Conservation (phyloP, 148 eudicot genomes). For the Rhododendron simsii region DNA sequence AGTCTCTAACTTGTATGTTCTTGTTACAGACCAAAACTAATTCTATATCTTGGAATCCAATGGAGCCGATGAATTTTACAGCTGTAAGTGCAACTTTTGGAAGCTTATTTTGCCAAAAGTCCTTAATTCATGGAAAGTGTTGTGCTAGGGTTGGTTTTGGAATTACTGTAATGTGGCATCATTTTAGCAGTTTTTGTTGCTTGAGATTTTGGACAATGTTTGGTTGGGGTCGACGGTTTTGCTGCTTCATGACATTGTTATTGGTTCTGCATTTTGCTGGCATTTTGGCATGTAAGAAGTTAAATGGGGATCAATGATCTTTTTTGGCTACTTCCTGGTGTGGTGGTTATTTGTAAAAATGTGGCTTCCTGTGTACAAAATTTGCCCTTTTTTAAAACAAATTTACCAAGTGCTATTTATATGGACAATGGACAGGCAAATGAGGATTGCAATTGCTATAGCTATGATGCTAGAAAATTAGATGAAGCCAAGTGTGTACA, state of each 20-base stretch:
- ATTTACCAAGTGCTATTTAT: constrained; percentile 4
- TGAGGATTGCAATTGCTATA: constrained; percentile 92
- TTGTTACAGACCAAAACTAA: constrained; percentile 77
- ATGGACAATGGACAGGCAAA: constrained; percentile 71
- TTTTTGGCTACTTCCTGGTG: not conserved
- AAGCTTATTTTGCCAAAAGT: not conserved
- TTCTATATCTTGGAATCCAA: constrained; percentile 90
- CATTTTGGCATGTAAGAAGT: not conserved
- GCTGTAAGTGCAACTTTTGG: constrained; percentile 50
- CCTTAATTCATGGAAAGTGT: not conserved
- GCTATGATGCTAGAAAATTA: constrained; percentile 79
- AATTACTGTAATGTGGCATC: not conserved
- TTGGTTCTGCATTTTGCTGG: not conserved
- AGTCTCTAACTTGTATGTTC: constrained; percentile 13
- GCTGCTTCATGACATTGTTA: not conserved
- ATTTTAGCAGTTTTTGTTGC: not conserved
- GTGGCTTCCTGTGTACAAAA: not conserved
- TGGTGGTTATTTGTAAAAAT: not conserved
- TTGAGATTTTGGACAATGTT: not conserved
- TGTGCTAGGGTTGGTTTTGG: not conserved
- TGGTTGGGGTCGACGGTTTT: not conserved
- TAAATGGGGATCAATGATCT: not conserved
- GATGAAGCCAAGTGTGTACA: constrained; percentile 91
- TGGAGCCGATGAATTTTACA: constrained; percentile 98
- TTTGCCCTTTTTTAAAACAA: not conserved